Evolutionary conservation across 2,329 filamentous ascomycete genomes (phyloP).

Genomic region (Tolypocladium tropicale): DNA sequence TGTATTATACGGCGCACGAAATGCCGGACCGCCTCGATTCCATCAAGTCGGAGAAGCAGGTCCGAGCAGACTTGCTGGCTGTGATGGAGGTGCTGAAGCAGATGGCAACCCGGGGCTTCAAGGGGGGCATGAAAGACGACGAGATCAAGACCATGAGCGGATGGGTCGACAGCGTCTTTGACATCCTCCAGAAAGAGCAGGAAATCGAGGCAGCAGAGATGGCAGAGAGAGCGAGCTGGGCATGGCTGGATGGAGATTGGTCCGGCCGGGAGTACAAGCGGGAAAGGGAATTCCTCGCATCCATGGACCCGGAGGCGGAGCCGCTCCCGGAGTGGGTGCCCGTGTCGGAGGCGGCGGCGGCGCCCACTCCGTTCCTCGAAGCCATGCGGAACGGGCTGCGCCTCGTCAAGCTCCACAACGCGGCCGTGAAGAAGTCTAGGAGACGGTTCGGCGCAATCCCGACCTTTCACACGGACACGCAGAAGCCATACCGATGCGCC

Average conservation of each 20-base stretch:
- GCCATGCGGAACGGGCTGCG: conserved; percentile 69
- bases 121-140: conserved; percentile 66
- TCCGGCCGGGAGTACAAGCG: conserved; percentile 61
- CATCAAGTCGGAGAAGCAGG: conserved; percentile 78
- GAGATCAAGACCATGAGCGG: conserved; percentile 65
- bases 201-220: conserved; percentile 64
- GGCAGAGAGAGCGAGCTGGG: conserved; percentile 62
- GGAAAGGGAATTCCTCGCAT: conserved; percentile 71
- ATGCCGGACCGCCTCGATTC: conserved; percentile 73
- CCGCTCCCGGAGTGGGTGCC: conserved; percentile 60
- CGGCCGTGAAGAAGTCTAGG: conserved; percentile 72
- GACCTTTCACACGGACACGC: conserved; percentile 81
- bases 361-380: conserved; percentile 64
- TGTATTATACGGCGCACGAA: conserved; percentile 92
- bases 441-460: conserved; percentile 85
- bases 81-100: conserved; percentile 88
- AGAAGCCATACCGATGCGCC: conserved; percentile 85
- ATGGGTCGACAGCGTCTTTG: conserved; percentile 73
- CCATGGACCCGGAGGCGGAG: conserved; percentile 53
- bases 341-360: conserved; percentile 22
- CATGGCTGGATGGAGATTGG: conserved; percentile 77
- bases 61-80: conserved; percentile 72
- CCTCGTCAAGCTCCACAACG: conserved; percentile 83
- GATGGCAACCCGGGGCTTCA: conserved; percentile 81
- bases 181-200: conserved; percentile 68